Conservation (phyloP, 2,329 filamentous ascomycete genomes). For the Stemphylium beticola region DNA sequence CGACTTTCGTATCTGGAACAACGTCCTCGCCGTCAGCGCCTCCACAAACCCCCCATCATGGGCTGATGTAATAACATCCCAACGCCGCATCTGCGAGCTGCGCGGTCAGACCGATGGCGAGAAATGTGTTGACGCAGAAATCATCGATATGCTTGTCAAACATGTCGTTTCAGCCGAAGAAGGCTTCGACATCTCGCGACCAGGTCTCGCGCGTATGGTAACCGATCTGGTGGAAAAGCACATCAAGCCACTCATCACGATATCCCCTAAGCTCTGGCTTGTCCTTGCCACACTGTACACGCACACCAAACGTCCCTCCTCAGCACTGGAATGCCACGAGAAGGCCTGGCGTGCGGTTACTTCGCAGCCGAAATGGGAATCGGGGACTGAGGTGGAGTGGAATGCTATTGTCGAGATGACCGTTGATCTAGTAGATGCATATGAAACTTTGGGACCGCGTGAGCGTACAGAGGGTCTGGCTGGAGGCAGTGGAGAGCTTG, state of each 20-base stretch:
- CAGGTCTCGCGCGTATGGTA: slow-evolving; percentile 65
- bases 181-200: slow-evolving; percentile 51
- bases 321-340: slow-evolving; percentile 83
- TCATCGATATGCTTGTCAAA: slow-evolving; percentile 74
- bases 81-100: slow-evolving; percentile 77
- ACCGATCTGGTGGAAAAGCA: slow-evolving; percentile 75
- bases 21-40: slow-evolving; percentile 85
- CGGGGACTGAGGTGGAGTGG: slow-evolving; percentile 70
- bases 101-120: slow-evolving; percentile 72
- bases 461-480: slow-evolving; percentile 60
- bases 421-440: slow-evolving; percentile 78
- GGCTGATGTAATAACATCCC: slow-evolving; percentile 75
- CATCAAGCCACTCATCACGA: slow-evolving; percentile 83
- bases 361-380: slow-evolving; percentile 60
- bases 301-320: slow-evolving; percentile 73
- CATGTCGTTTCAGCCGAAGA: slow-evolving; percentile 63
- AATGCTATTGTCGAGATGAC: slow-evolving; percentile 76
- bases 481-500: slow-evolving; percentile 60
- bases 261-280: slow-evolving; percentile 76
- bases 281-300: slow-evolving; percentile 73
- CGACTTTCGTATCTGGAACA: slow-evolving; percentile 95
- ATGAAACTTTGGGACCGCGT: slow-evolving; percentile 71
- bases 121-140: slow-evolving; percentile 74
- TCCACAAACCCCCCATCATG: slow-evolving; percentile 78
- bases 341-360: slow-evolving; percentile 83